Base-by-base conservation (phyloP, 106 monocot species). In the Alisma plantagoaquatica region DNA sequence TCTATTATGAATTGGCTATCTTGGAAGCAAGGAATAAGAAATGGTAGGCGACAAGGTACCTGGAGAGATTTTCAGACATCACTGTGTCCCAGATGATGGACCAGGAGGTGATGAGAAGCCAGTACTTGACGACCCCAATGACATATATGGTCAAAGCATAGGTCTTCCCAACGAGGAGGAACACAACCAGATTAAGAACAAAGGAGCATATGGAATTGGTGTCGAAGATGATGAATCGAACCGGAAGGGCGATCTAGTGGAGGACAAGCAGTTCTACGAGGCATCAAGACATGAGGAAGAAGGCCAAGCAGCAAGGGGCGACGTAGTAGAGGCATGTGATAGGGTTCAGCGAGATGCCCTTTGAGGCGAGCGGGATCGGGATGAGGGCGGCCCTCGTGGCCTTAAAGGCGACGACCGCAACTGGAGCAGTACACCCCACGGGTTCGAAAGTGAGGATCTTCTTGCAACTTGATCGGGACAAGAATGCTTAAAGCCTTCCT, bases 101-200 rank as follows among this genome's bases (percentile, higher is more conserved):
- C 80, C 80, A 80, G n/a, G n/a, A n/a, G n/a, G n/a, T n/a, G n/a
- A n/a, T n/a, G n/a, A n/a, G n/a, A n/a, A 80, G 63, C 80, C 80
- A 80, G 46, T 80, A 74, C 53, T 80, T 80, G n/a, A 80, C 80
- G 10, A 80, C 80, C 10, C 80, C 80, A 12, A 75, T 75, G n/a
- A 80, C 75, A 23, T 80, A 75, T 75, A 80, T 80, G 17, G 80
- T 80, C 32, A 80, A 59, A 5, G 80, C 80, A 14, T 74, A 80
- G 11, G 80, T 80, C 71, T 80, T 80, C 29, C 80, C 80, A 21
- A 80, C 80, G 23, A 80, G 59, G n/a, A 80, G 59, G 65, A 80
- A 80, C 10, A 80, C 80, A 15, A 71, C 80, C 4, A 80, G 75
- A 45, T 80, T 80, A 12, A 80, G 63, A 3, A 75, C 80, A 53